Conservation (phyloP, 148 eudicot genomes). For the Camellia sinensis region DNA sequence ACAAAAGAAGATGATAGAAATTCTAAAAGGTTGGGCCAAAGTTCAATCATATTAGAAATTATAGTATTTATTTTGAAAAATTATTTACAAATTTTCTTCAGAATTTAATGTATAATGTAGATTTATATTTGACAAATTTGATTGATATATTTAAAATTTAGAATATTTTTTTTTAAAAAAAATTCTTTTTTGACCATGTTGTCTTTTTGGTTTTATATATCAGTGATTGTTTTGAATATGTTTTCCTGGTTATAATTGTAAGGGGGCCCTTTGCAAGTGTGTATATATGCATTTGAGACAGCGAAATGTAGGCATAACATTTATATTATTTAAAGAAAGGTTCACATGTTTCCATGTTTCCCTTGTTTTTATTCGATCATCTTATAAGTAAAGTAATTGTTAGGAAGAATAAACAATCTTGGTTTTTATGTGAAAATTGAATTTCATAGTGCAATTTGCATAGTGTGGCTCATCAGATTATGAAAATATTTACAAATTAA, state of each 20-base stretch:
- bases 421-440: not conserved
- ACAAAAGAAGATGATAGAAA: not conserved
- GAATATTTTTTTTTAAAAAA: too few relatives aligned
- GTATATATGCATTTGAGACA: not conserved
- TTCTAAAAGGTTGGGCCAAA: not conserved
- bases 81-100: too few relatives aligned
- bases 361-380: not conserved
- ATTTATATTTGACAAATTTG: too few relatives aligned
- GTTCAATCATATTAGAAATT: not conserved
- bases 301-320: not conserved
- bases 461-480: not conserved
- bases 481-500: not conserved
- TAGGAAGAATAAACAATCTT: not conserved
- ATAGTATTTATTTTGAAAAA: too few relatives aligned
- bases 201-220: too few relatives aligned
- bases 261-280: not conserved
- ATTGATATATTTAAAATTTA: too few relatives aligned
- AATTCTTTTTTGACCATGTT: too few relatives aligned
- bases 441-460: not conserved
- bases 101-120: too few relatives aligned
- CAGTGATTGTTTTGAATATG: not conserved
- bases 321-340: not conserved
- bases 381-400: not conserved
- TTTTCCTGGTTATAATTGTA: not conserved
- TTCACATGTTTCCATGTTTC: conserved; percentile 3